phyloP scores from a whole-genome alignment of 2,329 filamentous ascomycete species.

The Colletotrichum filicis region DNA sequence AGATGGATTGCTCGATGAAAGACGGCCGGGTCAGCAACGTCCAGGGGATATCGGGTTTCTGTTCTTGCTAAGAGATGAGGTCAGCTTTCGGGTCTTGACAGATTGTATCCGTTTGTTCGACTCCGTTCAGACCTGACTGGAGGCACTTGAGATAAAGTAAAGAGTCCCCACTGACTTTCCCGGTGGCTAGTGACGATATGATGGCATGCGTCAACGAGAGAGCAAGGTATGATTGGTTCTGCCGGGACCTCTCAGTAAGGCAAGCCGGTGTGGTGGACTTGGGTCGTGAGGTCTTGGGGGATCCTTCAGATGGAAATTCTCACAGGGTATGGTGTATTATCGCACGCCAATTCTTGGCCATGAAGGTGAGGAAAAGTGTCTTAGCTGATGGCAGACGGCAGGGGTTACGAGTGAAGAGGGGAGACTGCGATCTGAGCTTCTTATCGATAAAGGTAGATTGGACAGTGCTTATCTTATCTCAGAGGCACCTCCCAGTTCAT shows the following conservation, averaged over 20 bases:
- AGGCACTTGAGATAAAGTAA: background rate
- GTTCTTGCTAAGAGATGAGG: background rate
- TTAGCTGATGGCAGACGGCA: background rate
- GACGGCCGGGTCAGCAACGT: background rate
- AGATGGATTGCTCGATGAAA: background rate
- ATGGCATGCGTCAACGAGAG: constrained; percentile 26
- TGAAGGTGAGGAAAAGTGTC: background rate
- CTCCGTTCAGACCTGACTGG: no score
- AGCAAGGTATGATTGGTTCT: background rate
- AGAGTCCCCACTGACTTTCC: constrained; percentile 2
- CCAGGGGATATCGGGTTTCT: background rate
- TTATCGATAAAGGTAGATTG: background rate
- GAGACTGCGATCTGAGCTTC: background rate
- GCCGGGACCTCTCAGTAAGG: background rate
- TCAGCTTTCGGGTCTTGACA: background rate
- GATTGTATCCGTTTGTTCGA: no score
- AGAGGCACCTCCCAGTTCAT: background rate
- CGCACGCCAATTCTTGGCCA: background rate
- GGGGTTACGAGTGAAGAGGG: background rate
- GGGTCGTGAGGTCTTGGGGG: no score
- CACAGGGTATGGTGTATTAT: background rate
- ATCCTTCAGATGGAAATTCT: background rate
- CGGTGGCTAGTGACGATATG: constrained; percentile 23
- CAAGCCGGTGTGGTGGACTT: background rate
- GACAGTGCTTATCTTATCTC: background rate